phyloP scores from a whole-genome alignment of 2,329 filamentous ascomycete genomes.

The Pyricularia grisea region DNA sequence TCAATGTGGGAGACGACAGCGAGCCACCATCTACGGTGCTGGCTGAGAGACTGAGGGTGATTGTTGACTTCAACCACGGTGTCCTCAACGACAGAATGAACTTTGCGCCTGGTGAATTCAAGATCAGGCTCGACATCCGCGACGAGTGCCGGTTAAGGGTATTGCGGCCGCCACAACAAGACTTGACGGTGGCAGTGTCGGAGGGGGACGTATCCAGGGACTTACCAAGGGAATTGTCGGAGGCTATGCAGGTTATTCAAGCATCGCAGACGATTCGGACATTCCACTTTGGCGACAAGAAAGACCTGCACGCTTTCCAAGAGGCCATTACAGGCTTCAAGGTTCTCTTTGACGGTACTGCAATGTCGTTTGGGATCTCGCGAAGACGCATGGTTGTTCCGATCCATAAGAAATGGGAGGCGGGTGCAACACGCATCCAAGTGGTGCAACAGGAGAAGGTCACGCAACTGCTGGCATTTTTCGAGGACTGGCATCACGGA shows the following conservation, averaged over 20 bases:
- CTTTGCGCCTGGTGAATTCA: constrained; percentile 64
- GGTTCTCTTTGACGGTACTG: constrained; percentile 65
- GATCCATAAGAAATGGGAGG: constrained; percentile 92
- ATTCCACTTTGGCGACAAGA: constrained; percentile 55
- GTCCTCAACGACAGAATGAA: constrained; percentile 79
- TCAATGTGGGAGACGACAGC: constrained; percentile 60
- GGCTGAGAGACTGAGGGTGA: constrained; percentile 65
- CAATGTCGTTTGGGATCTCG: constrained; percentile 69
- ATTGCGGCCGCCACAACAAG: constrained; percentile 63
- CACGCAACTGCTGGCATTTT: constrained; percentile 74
- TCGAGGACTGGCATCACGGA: constrained; percentile 78
- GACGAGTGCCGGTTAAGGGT: constrained; percentile 55
- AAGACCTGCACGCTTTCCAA: constrained; percentile 71
- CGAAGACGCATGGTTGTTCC: constrained; percentile 82
- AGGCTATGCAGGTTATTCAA: constrained; percentile 52
- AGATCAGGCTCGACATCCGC: constrained; percentile 54
- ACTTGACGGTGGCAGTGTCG: constrained; percentile 67
- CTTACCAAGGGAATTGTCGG: constrained; percentile 50
- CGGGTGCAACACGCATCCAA: constrained; percentile 69
- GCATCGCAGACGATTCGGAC: constrained; percentile 58
- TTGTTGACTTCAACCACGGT: constrained; percentile 67
- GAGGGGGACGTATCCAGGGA: constrained; percentile 56
- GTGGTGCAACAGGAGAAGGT: constrained; percentile 68
- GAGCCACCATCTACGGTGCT: constrained; percentile 62
- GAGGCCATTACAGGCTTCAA: constrained; percentile 69